Evolutionary conservation across 371 early-diverging fungal genomes (phyloP), one percentile per base, ranked within the genome.

Genomic region (Circinella umbellata): DNA sequence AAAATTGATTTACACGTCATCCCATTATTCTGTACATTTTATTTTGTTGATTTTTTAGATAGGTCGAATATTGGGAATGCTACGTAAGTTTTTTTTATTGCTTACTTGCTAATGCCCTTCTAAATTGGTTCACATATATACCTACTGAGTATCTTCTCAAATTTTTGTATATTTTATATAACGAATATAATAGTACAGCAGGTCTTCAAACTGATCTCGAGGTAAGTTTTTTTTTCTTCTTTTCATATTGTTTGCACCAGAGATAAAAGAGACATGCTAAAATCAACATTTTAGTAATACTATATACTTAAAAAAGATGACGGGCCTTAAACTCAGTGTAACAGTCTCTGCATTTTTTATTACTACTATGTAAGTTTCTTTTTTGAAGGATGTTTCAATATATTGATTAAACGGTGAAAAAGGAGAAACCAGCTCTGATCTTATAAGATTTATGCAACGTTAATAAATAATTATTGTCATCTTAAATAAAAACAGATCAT

Each of bases 1-100:
- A 70, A 47, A n/a, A 38, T 83, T 13, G 83, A 83, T 55, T 48
- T 64, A 17, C 71, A 73, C n/a, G 78, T 81, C 38, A 73, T 83
- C 69, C 84, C 84, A 4, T 66, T 81, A 36, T 76, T 83, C 53
- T 80, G 84, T 49, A 15, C 77, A 8, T 78, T 83, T 65, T 83
- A 83, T 62, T 83, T 81, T 71, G 71, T 76, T 17, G 82, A 82
- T 63, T 76, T 62, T 62, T 35, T 71, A 1, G 75, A 74, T 57
- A 57, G 75, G 8, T 48, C 71, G 5, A 74, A 74, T 35, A 65
- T 74, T 47, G 68, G 71, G 3, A 74, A 74, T 55, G 75, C 75
- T 35, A 60, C 66, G 75, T 74, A 74, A 10, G 67, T 51, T 18
- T 3, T 6, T 36, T 3, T 37, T 35, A 34, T 67, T 38, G 54